Base-by-base conservation (phyloP, 1,284 basidiomycete genomes). In the Coniferiporia sulphurascens region DNA sequence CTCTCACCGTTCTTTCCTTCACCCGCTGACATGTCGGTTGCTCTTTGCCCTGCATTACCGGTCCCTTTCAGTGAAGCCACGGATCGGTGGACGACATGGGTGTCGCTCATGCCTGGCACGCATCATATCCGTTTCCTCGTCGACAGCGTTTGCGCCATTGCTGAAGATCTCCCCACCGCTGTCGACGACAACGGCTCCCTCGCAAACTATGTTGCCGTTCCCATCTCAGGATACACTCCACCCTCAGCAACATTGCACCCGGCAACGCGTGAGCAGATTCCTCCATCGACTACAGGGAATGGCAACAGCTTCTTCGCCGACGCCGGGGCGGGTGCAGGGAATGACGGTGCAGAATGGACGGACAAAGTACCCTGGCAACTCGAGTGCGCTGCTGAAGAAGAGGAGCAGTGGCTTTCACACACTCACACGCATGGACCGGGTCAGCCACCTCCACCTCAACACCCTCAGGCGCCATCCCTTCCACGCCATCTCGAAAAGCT, bases 101-200 rank as follows among this genome's bases (percentile, higher is more conserved):
- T 89, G 45, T 63, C 75, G 15, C 82, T 97, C 2, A 84, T 87
- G 12, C 94, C 95, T 0, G 97, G 96, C 21, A 95, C 95, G 1
- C 95, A 99, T 70, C 91, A 96, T 62, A 82, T 98, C 70, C 94
- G 95, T 65, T 99, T 98, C 78, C 85, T 98, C 65, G 93, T 99
- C 61, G 97, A 99, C 72, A 90, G 93, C 60, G 83, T 88, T 55
- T 95, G 90, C 87, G 85, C 88, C 61, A 77, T 87, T 12, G 81
- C 86, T 4, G 81, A 87, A 59, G 87, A 94, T 64, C 81, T 97
- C 21, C 90, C 94, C 7, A 91, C 92, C 1, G 93, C 95, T 0
- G 93, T 95, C 35, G 95, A 98, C 70, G 93, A 95, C 66, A 92
- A 97, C 68, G 96, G 97, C 35, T 91, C 91, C 36, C 78, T 99